Percentiles rank a stretch among this genome's conserved stretches.
Conservation (phyloP, 768 basidiomycete genomes). For the Tremella mesenterica region DNA sequence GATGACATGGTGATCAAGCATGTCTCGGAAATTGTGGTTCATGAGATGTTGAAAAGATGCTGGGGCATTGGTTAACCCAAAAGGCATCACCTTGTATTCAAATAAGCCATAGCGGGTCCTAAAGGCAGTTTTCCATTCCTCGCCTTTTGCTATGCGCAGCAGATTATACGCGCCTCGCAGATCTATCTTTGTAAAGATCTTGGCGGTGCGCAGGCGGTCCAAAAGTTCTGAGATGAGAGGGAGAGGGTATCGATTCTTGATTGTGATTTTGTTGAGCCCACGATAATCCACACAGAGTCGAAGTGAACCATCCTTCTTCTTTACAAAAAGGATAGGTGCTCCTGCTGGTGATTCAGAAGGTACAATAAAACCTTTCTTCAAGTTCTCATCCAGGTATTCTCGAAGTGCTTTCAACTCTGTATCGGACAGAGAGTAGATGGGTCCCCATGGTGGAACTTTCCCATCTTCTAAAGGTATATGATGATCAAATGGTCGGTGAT, state of each 20-base stretch:
- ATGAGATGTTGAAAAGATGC: constrained; percentile 24
- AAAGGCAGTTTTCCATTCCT: constrained; percentile 45
- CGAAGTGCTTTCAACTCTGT: constrained; percentile 13
- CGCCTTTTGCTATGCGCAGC: constrained; percentile 21
- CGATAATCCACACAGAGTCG: constrained; percentile 10
- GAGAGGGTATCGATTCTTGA: constrained; percentile 14
- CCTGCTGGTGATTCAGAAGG: constrained; percentile 14
- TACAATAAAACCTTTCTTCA: constrained; percentile 12
- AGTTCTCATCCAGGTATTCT: constrained; percentile 23
- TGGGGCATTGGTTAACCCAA: constrained; percentile 31
- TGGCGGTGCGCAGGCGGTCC: constrained; percentile 14
- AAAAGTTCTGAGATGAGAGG: constrained; percentile 20
- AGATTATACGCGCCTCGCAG: constrained; percentile 24
- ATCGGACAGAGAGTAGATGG: constrained; percentile 21
- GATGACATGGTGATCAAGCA: too few species aligned
- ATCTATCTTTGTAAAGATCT: constrained; percentile 24
- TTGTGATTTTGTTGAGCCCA: constrained; percentile 2
- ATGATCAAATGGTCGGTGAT: constrained; percentile 17
- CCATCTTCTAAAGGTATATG: constrained; percentile 17
- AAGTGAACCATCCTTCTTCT: background rate
- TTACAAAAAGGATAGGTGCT: constrained; percentile 12
- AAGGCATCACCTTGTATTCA: constrained; percentile 18
- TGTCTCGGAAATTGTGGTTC: too few species aligned
- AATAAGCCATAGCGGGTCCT: constrained; percentile 26
- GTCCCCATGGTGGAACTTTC: constrained; percentile 11